These are phyloP conservation scores for Calonectria henricotiae DNA, from an alignment of 2,329 filamentous ascomycete genomes.

Conservation along the genomic window DNA sequence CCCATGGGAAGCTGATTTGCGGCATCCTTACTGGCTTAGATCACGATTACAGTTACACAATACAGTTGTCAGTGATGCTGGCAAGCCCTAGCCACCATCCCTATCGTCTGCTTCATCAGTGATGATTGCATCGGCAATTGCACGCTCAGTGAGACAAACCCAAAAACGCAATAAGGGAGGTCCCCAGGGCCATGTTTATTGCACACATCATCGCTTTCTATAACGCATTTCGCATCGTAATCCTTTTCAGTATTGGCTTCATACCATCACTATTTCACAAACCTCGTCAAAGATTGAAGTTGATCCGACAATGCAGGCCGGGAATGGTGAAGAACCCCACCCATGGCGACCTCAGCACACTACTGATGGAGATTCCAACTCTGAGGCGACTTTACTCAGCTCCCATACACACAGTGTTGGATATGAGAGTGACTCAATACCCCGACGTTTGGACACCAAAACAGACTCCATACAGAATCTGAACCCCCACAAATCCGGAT, in stretches of 20 bases:
- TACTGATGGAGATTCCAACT: background rate
- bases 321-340: background rate
- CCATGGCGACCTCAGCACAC: background rate
- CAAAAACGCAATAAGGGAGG: background rate
- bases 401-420: background rate
- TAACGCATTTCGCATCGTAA: background rate
- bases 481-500: background rate
- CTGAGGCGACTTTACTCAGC: constrained; percentile 4
- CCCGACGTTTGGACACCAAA: background rate
- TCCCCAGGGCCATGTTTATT: background rate
- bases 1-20: background rate
- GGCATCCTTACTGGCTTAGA: background rate
- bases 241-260: background rate
- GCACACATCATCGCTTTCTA: no score
- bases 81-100: background rate
- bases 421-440: background rate
- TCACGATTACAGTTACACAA: no score
- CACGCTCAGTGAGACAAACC: background rate
- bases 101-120: background rate
- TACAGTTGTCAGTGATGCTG: background rate
- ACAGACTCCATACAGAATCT: no score
- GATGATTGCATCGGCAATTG: constrained; percentile 4
- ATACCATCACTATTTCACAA: background rate
- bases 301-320: background rate
- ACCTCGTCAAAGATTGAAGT: background rate